These are phyloP conservation scores for Euphrasia arctica DNA, from an alignment of 305 asterid species.

Conservation along the genomic window DNA sequence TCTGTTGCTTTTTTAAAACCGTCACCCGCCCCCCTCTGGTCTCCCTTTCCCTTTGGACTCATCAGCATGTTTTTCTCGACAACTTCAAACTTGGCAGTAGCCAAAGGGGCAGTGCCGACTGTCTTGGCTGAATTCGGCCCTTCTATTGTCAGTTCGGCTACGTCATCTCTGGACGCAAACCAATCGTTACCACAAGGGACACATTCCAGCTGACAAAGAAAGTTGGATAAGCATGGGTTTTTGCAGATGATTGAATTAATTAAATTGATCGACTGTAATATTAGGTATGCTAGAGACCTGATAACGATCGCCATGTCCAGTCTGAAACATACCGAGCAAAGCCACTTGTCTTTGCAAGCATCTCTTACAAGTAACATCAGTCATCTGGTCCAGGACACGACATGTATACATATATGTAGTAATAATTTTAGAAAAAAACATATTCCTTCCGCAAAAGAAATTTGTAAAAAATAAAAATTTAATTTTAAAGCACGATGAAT, in stretches of 20 bases:
- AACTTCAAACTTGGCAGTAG: constrained; percentile 76
- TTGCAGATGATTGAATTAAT: no score
- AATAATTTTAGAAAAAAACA: neutral
- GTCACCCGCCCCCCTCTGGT: constrained; percentile 14
- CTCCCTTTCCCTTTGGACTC: constrained; percentile 49
- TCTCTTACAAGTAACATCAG: constrained; percentile 83
- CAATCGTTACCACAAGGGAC: constrained; percentile 67
- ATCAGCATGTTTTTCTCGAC: constrained; percentile 46
- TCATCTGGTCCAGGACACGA: constrained; percentile 57
- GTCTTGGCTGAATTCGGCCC: constrained; percentile 46
- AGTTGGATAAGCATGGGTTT: no score
- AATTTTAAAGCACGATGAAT: neutral
- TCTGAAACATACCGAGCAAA: constrained; percentile 61
- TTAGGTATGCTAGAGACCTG: constrained; percentile 41
- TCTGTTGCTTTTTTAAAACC: constrained; percentile 50
- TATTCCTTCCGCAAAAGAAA: constrained; percentile 15
- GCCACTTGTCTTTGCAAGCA: constrained; percentile 71
- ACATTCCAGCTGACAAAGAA: constrained; percentile 62
- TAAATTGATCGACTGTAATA: no score
- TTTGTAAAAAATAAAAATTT: neutral
- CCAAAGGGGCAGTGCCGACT: constrained; percentile 34
- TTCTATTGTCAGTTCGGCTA: constrained; percentile 58
- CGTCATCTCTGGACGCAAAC: constrained; percentile 82
- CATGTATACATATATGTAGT: neutral
- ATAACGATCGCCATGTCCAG: constrained; percentile 86